Conservation (phyloP, 2,329 filamentous ascomycete genomes). For the Cytospora paraplurivora region DNA sequence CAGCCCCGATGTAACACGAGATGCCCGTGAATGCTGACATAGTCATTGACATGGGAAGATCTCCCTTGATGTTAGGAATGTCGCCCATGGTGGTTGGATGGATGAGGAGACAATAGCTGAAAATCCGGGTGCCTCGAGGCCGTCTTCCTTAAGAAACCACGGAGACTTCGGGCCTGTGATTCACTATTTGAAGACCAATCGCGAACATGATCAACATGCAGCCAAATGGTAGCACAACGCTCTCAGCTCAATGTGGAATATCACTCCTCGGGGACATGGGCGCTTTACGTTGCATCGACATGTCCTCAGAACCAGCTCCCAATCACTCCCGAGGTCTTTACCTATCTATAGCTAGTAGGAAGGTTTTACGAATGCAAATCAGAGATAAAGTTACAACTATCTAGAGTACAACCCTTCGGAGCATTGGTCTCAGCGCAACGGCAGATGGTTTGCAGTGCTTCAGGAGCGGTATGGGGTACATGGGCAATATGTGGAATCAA, state of each 20-base stretch:
- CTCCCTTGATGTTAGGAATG: conserved; percentile 27
- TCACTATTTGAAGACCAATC: background rate
- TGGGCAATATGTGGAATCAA: no score
- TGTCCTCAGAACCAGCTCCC: background rate
- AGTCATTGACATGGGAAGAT: conserved; percentile 37
- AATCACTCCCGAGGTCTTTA: no score
- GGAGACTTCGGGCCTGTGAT: background rate
- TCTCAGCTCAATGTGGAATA: background rate
- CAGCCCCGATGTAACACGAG: conserved; percentile 39
- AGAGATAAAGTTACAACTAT: no score
- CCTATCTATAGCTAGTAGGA: background rate
- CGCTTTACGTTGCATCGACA: background rate
- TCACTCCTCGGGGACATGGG: background rate
- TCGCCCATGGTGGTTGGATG: conserved; percentile 5
- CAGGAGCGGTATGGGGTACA: no score
- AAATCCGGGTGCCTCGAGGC: background rate
- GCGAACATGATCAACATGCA: background rate
- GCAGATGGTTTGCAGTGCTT: no score
- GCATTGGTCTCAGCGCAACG: no score
- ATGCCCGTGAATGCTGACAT: conserved; percentile 43
- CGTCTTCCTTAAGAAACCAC: background rate
- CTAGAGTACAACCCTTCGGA: no score
- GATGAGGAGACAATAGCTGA: background rate
- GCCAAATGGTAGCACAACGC: background rate
- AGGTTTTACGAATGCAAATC: background rate